Evolutionary conservation across 176 grass and related monocot species (phyloP), one percentile per base, ranked within the genome.

Genomic region (Metroxylon sagu): DNA sequence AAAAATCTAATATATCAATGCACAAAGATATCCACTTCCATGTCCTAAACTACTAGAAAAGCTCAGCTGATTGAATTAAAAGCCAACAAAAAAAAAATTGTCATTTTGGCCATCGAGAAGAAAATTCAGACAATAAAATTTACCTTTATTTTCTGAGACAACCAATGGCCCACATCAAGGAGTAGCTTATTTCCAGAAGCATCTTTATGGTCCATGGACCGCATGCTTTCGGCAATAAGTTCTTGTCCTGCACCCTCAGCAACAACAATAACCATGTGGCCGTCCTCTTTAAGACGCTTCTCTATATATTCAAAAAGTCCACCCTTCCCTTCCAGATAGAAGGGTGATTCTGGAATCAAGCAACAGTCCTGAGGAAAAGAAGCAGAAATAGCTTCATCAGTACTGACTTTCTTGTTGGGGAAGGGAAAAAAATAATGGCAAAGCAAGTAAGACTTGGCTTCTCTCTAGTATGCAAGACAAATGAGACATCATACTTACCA

Each of bases 221-320:
- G 77, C 81, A 91, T 80, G 21, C 77, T 85, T 88, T 98, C 73
- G 4, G 70, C 70, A 54, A 98, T 92, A 70, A 98, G 66, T 61
- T 91, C 80, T 71, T 98, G 93, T 50, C 93, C 87, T 28, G 93
- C 93, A 74, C 93, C 93, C 80, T 97, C 93, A 57, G 93, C 93
- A 74, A 97, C 81, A 53, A 97, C 87, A 62, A 97, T 91, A 66
- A 97, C 93, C 93, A 97, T 97, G 76, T 97, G 93, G 16, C 87
- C 87, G 16, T 76, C 80, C 7, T 97, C 93, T 77, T 97, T 91
- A 59, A 97, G 76, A 18, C 87, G 81, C 56, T 82, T 97, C 54
- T 97, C 93, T 43, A 92, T 78, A 56, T 82, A 88, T 74, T 65
- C 83, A 48, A 83, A 82, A 58, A 92, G 77, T 52, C 93, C 93